Base-by-base conservation (phyloP, 805 yeast genomes). In the Monosporozyma unispora region DNA sequence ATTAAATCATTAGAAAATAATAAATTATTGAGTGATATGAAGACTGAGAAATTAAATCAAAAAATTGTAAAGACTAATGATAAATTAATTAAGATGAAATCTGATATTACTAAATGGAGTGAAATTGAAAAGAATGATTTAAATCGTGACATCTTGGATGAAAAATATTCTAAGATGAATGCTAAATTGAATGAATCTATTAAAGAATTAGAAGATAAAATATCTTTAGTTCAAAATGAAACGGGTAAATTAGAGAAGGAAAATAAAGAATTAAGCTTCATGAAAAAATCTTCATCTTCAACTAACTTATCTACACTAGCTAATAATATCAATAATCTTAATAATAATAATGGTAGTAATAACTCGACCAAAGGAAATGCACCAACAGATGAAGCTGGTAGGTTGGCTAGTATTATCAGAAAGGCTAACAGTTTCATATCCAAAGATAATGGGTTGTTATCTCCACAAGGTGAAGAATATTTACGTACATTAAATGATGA, bases 1-100 rank as follows among this genome's bases (percentile, higher is more conserved):
- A 66, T 64, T 14, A 64, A 63, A 49, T 60, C 67, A 2, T 50
- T 66, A 44, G 70, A 66, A 46, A 64, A 64, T 50, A 57, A 66
- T 10, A 66, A 64, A 48, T 44, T 64, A 12, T 52, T 63, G 25
- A 57, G 60, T 45, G 70, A 66, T 45, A 50, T 63, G 44, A 63
- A 66, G 46, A 47, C 59, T 44, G 62, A 58, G 19, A 64, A 64
- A 47, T 44, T 62, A 12, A 57, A 56, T 37, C 59, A 60, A 47
- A 63, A 61, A 19, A 61, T 65, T 19, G 56, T 55, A 12, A 60
- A 57, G 19, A 43, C 59, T n/a, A 48, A 50, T 18, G 45, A 51
- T 8, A 65, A 64, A 43, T 54, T 59, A 5, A 35, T 37, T 7
- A 63, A 56, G 48, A 63, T 65, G 68, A 53, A 61, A 21, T 50